A percentile compares a stretch with the other conserved stretches of the same genome.
phyloP scores from a whole-genome alignment of 2,329 filamentous ascomycete genomes.

The Intubia oerlemansii region DNA sequence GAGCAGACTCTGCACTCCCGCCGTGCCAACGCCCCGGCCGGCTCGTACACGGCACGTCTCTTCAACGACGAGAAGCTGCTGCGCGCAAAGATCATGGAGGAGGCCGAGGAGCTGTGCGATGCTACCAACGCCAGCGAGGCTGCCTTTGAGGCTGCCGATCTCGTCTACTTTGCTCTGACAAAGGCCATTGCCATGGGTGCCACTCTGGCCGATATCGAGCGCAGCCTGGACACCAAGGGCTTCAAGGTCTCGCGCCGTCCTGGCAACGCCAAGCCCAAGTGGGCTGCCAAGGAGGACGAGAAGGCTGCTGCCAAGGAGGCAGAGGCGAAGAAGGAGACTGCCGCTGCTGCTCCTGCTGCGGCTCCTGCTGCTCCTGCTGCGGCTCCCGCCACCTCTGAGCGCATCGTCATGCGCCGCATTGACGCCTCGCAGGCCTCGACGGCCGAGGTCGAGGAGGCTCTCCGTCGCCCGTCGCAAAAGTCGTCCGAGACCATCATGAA shows the following conservation, averaged over 20 bases:
- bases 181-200: slow-evolving; percentile 76
- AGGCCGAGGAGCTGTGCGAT: slow-evolving; percentile 84
- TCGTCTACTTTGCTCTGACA: slow-evolving; percentile 88
- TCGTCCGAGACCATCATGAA: slow-evolving; percentile 86
- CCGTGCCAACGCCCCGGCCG: slow-evolving; percentile 62
- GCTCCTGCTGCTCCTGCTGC: no score
- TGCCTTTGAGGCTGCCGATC: slow-evolving; percentile 83
- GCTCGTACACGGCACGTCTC: slow-evolving; percentile 82
- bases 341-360: no score
- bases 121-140: slow-evolving; percentile 47
- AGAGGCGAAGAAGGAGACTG: slow-evolving; percentile 1
- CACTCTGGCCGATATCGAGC: slow-evolving; percentile 71
- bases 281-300: slow-evolving; percentile 26
- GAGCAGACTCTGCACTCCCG: slow-evolving; percentile 72
- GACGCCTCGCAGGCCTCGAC: slow-evolving; percentile 42
- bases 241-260: slow-evolving; percentile 85
- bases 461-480: slow-evolving; percentile 81
- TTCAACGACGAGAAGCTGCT: slow-evolving; percentile 84
- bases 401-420: slow-evolving; percentile 68
- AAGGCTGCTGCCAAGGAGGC: slow-evolving; percentile 7
- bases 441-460: slow-evolving; percentile 46
- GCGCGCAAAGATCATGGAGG: slow-evolving; percentile 94
- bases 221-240: slow-evolving; percentile 82
- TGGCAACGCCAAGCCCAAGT: slow-evolving; percentile 86
- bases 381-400: no score